Evolutionary conservation across 441 rosid genomes (phyloP).

Genomic region (Gossypium davidsonii): DNA sequence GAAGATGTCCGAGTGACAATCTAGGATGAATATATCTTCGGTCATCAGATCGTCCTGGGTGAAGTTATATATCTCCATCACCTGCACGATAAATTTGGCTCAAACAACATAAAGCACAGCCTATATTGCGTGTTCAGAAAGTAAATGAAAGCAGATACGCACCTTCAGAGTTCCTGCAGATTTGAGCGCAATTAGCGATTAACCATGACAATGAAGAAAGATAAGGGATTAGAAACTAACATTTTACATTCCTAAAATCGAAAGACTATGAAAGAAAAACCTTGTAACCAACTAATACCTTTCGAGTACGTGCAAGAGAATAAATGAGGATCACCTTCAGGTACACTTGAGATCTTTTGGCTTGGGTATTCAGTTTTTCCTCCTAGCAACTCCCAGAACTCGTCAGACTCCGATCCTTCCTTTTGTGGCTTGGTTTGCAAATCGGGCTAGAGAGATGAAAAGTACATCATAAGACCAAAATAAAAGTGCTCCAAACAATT

Average conservation of each 20-base stretch:
- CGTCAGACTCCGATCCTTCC: constrained; percentile 90
- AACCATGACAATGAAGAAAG: constrained; percentile 19
- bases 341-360: constrained; percentile 61
- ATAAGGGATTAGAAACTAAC: not conserved
- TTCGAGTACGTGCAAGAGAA: constrained; percentile 70
- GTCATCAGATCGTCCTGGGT: constrained; percentile 93
- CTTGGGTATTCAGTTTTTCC: constrained; percentile 81
- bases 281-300: constrained; percentile 33
- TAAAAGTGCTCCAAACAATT: not conserved
- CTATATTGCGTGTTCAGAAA: not conserved
- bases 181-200: constrained; percentile 20
- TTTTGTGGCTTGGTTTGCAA: constrained; percentile 70
- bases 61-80: constrained; percentile 73
- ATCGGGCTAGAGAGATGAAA: constrained; percentile 60
- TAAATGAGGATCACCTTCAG: constrained; percentile 89
- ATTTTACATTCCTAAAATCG: not conserved
- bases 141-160: constrained; percentile 10
- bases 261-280: constrained; percentile 6
- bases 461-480: constrained; percentile 12
- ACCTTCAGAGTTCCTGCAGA: constrained; percentile 81
- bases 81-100: constrained; percentile 40
- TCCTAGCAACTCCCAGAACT: constrained; percentile 84
- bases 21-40: constrained; percentile 86
- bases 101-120: constrained; percentile 5
- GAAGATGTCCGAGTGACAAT: constrained; percentile 76